A percentile compares a stretch with the other conserved stretches of the same genome.
phyloP scores from a whole-genome alignment of 345 rosid genomes.

The Turnera subulata region DNA sequence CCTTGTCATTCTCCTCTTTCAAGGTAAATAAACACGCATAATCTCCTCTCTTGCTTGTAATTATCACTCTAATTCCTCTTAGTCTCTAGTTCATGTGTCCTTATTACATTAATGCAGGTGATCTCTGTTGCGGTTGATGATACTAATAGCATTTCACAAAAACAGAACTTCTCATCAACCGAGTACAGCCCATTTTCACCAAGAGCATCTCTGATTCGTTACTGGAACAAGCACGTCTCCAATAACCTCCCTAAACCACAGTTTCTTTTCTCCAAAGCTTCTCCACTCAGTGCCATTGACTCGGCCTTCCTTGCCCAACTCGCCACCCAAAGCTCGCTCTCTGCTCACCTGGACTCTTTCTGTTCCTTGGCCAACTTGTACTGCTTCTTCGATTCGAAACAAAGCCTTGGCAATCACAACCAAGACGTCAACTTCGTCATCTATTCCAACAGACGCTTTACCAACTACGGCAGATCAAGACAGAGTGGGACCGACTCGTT shows the following conservation, averaged over 20 bases:
- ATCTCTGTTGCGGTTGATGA: background rate
- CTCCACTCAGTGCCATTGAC: constrained; percentile 24
- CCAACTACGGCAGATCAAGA: constrained; percentile 21
- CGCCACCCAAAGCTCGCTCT: constrained; percentile 23
- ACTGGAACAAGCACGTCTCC: constrained; percentile 28
- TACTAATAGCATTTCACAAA: background rate
- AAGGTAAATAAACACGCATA: constrained; percentile 13
- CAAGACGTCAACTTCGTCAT: constrained; percentile 20
- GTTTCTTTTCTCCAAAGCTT: constrained; percentile 30
- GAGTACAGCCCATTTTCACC: constrained; percentile 21
- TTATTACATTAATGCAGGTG: constrained; percentile 11
- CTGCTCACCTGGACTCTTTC: constrained; percentile 18
- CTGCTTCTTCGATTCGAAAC: constrained; percentile 19
- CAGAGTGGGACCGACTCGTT: constrained; percentile 24
- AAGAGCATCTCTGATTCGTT: constrained; percentile 23
- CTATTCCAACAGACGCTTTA: constrained; percentile 22
- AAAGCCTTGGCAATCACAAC: background rate
- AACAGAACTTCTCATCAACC: background rate
- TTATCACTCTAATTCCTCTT: background rate
- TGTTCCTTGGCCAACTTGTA: constrained; percentile 23
- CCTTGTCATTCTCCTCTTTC: constrained; percentile 1
- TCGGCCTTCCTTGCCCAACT: constrained; percentile 25
- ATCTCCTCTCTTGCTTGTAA: background rate
- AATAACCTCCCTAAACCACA: constrained; percentile 19
- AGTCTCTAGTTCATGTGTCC: background rate